Evolutionary conservation across 805 yeast genomes (phyloP).

Genomic region (Torulaspora gathmanii): DNA sequence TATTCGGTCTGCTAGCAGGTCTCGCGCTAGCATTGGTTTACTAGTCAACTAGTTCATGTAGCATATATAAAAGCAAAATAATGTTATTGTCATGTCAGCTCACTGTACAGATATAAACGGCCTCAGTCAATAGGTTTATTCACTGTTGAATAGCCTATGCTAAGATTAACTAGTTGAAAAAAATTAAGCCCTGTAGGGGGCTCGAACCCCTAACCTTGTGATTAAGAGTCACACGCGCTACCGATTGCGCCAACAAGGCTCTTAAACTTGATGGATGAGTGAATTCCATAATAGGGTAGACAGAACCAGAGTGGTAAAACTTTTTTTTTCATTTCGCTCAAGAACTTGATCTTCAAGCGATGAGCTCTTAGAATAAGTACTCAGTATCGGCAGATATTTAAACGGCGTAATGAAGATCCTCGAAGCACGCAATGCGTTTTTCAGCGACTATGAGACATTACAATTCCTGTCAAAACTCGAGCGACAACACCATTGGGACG

Average conservation of each 20-base stretch:
- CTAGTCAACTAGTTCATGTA: background rate
- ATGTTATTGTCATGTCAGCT: background rate
- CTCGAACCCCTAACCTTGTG: conserved; percentile 25
- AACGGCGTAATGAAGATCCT: conserved; percentile 39
- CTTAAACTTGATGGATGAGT: background rate
- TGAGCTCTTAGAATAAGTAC: background rate
- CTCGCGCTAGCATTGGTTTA: conserved; percentile 9
- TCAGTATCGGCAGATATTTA: background rate
- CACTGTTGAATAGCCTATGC: too few relatives aligned
- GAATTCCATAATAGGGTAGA: background rate
- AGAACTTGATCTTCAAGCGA: background rate
- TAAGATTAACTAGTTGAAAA: too few relatives aligned
- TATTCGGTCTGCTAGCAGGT: conserved; percentile 8
- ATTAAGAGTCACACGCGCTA: conserved; percentile 24
- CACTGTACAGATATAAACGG: background rate
- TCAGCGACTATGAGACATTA: conserved; percentile 54
- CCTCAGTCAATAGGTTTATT: background rate
- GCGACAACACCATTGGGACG: conserved; percentile 36
- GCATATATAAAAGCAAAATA: background rate
- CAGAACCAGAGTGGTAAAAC: background rate
- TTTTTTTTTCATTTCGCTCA: background rate
- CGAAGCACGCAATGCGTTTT: conserved; percentile 46
- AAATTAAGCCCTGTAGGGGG: conserved; percentile 21
- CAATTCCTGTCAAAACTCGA: conserved; percentile 46
- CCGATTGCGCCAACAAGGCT: conserved; percentile 25